Base-by-base conservation (phyloP, 805 yeast genomes). In the Metahyphopichia silvanorum region DNA sequence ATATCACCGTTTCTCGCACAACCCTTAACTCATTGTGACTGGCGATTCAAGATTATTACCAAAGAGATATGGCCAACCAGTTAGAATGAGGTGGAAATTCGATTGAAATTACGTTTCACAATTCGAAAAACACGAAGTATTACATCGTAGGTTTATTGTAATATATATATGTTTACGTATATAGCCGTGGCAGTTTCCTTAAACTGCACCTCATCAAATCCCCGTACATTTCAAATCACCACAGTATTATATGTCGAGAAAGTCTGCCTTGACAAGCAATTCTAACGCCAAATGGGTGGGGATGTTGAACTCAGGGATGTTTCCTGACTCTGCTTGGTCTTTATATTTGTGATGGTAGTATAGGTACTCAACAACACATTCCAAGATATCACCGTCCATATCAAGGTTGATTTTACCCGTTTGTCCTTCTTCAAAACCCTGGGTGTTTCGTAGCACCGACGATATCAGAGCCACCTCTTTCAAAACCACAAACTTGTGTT, bases 201-300 rank as follows among this genome's bases (percentile, higher is more conserved):
- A n/a, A n/a, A n/a, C n/a, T n/a, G n/a, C n/a, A n/a, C n/a, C n/a
- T n/a, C n/a, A n/a, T n/a, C n/a, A n/a, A n/a, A n/a, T n/a, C n/a
- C n/a, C n/a, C n/a, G n/a, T n/a, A n/a, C n/a, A n/a, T n/a, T n/a
- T n/a, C n/a, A n/a, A n/a, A n/a, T n/a, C n/a, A n/a, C n/a, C n/a
- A n/a, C n/a, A n/a, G n/a, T n/a, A n/a, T 12, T 39, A 76, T 25
- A 79, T 80, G 46, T 86, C 91, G 46, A 87, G 61, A 53, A 77
- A 91, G 53, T 93, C 98, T 2, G 98, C 96, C 16, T 95, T 96
- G 22, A 93, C 91, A 27, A 93, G 60, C 44, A 91, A 63, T 53
- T 93, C 98, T 40, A 91, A 64, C 0, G 98, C 96, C 77, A 91
- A 74, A 44, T 87, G 97, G 0, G 97, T 89, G 1, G 98, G 96